Conservation (phyloP, 495 filamentous ascomycete species). For the Lophium mytilinum region DNA sequence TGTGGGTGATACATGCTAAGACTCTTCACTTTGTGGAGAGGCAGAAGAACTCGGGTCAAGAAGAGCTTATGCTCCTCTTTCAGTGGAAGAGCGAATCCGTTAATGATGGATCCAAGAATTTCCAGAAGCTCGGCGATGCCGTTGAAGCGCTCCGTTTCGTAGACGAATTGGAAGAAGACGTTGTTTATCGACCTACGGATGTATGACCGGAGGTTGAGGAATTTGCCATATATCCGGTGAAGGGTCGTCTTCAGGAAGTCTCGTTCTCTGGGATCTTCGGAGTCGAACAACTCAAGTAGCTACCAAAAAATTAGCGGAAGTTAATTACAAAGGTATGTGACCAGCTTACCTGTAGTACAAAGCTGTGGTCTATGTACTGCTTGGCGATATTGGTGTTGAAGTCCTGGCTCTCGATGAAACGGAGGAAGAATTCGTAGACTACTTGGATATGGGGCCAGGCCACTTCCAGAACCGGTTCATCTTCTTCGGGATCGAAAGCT, state of each 20-base stretch:
- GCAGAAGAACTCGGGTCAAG: constrained; percentile 84
- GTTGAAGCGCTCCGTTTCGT: constrained; percentile 98
- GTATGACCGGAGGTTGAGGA: constrained; percentile 93
- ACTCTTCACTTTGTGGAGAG: constrained; percentile 96
- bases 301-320: constrained; percentile 27
- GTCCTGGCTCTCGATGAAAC: constrained; percentile 98
- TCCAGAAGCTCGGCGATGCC: constrained; percentile 95
- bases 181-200: constrained; percentile 99
- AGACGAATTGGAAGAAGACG: constrained; percentile 99
- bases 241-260: constrained; percentile 98
- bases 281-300: constrained; percentile 97
- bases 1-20: constrained; percentile 99
- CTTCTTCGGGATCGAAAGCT: constrained; percentile 97
- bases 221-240: constrained; percentile 98
- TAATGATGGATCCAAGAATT: constrained; percentile 98
- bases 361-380: constrained; percentile 94
- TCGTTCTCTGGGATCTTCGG: constrained; percentile 91
- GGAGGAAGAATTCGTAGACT: constrained; percentile 97
- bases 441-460: constrained; percentile 99
- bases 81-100: constrained; percentile 91
- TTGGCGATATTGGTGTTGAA: constrained; percentile 99
- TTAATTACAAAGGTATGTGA: background rate
- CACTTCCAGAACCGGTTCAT: constrained; percentile 95
- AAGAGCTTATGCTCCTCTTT: constrained; percentile 99
- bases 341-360: constrained; percentile 71